A percentile compares a stretch with the other conserved stretches of the same genome.
These are phyloP conservation scores for Diplodia corticola DNA, from an alignment of 2,329 filamentous ascomycete species.

Conservation along the genomic window DNA sequence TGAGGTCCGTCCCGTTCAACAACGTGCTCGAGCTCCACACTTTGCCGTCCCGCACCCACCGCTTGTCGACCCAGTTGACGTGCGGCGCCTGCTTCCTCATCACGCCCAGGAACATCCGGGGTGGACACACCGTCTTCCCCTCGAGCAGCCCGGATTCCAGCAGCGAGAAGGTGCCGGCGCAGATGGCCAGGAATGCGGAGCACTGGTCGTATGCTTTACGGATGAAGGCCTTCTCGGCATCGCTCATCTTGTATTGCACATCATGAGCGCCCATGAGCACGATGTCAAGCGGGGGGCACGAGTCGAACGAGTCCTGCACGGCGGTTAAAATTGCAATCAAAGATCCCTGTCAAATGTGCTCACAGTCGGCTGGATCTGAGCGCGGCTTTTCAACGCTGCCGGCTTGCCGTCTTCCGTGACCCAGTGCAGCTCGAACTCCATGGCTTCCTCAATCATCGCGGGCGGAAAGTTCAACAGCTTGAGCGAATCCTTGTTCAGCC, in stretches of 20 bases:
- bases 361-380: conserved; percentile 27
- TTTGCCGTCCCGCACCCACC: conserved; percentile 35
- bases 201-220: conserved; percentile 39
- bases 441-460: conserved; percentile 25
- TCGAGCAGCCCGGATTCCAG: conserved; percentile 40
- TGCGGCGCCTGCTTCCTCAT: conserved; percentile 34
- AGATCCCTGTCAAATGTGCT: too few species aligned
- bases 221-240: conserved; percentile 41
- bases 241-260: conserved; percentile 32
- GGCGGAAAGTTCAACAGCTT: conserved; percentile 24
- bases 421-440: conserved; percentile 37
- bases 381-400: conserved; percentile 26
- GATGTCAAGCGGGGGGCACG: conserved; percentile 45
- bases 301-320: conserved; percentile 45
- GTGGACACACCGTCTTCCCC: conserved; percentile 35
- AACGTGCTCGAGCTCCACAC: conserved; percentile 38
- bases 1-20: conserved; percentile 38
- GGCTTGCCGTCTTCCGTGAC: conserved; percentile 31
- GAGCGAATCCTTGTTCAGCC: conserved; percentile 28
- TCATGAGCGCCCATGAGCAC: conserved; percentile 44
- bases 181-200: conserved; percentile 45
- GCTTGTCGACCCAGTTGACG: conserved; percentile 41
- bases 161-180: conserved; percentile 39
- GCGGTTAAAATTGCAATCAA: too few species aligned
- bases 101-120: conserved; percentile 27